Base-by-base conservation (phyloP, 2,329 filamentous ascomycete species). In the Claviceps capensis region DNA sequence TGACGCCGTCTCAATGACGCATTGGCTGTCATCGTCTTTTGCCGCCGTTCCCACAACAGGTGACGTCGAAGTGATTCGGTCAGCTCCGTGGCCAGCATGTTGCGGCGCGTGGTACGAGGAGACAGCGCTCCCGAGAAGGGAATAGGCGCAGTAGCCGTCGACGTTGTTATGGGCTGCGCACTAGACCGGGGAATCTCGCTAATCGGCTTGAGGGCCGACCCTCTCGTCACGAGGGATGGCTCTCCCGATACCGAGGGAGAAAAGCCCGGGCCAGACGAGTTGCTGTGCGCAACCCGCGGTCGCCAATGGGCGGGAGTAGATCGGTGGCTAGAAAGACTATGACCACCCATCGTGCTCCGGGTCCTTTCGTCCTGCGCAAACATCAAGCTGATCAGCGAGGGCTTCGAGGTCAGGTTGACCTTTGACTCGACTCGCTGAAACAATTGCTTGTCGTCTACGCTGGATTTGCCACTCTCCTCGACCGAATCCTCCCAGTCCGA, bases 11-110 rank as follows among this genome's bases (percentile, higher is more conserved):
- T 94, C 53, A 95, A 76, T 51, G 91, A 87, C 1, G 90, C 88
- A 57, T 91, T 90, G 61, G 84, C 87, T 7, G 88, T 91, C 37
- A 86, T 85, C 54, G 88, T 88, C 77, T 93, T 95, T 64, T 97
- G 91, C 63, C 95, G 88, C 50, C 93, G 85, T 67, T 98, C 93
- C 86, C 88, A 95, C 16, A 97, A 78, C 16, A 98, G 82, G 61
- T 96, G 87, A 60, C 89, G 86, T 22, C 93, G 82, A 3, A 98
- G 81, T 22, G 88, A 95, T 65, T 95, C 89, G 2, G 91, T 96
- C 51, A 98, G 74, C 71, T 98, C 93, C 0, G 88, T 94, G 8
- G 88, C 85, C 52, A 98, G 78, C 93, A 98, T 98, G 68, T 96
- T 94, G 55, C 90, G 81, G 49, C 93, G 81, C 0, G 90, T 96